Conservation (phyloP, 257 asterid species). For the Solanum pimpinellifolium region DNA sequence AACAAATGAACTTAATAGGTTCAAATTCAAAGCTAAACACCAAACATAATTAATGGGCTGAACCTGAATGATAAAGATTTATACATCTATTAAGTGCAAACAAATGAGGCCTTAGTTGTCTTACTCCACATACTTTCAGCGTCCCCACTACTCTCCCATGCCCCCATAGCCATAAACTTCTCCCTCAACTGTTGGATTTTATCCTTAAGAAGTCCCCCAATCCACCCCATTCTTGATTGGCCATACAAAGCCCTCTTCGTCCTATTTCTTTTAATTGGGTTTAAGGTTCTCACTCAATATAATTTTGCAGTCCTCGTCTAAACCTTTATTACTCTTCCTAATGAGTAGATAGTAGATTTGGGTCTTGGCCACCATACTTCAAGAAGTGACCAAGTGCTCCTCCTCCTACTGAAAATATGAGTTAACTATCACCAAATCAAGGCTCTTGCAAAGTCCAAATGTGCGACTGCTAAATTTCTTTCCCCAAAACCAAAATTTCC, state of each 20-base stretch:
- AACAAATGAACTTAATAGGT: too few species aligned
- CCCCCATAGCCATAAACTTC: neutral
- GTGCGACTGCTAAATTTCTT: neutral
- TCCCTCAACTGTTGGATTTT: neutral
- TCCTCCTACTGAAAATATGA: neutral
- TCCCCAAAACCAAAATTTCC: neutral
- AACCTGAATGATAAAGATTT: too few species aligned
- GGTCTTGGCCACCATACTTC: neutral
- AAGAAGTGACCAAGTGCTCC: neutral
- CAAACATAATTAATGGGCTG: too few species aligned
- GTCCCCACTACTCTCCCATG: neutral
- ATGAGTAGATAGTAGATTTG: neutral
- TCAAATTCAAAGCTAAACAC: too few species aligned
- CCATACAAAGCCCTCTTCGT: neutral
- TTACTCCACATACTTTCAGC: neutral
- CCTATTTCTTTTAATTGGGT: neutral
- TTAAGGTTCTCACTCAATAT: neutral
- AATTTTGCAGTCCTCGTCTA: neutral
- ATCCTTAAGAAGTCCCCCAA: neutral
- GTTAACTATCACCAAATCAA: neutral
- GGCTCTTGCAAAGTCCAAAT: neutral
- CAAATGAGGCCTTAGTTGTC: neutral
- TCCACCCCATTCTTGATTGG: neutral
- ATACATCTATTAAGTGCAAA: too few species aligned
- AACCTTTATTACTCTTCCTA: neutral